These are phyloP conservation scores for Sporothrix phasma DNA, from an alignment of 2,329 filamentous ascomycete species.

Conservation along the genomic window DNA sequence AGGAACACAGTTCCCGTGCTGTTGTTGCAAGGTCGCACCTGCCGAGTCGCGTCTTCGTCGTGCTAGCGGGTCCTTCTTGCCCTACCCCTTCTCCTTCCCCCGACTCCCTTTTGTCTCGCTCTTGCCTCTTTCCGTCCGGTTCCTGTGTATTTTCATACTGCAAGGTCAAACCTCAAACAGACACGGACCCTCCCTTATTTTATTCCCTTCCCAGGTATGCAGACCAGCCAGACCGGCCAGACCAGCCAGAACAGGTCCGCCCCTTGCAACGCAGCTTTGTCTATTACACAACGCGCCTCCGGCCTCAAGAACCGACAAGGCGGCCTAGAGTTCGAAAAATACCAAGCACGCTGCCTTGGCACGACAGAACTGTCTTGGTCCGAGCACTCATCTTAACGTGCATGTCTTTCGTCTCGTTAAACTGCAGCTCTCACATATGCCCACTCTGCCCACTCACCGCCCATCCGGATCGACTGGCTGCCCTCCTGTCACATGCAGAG, in stretches of 20 bases:
- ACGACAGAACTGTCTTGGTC: not conserved
- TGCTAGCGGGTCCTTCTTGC: slow-evolving; percentile 12
- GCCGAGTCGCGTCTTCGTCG: slow-evolving; percentile 11
- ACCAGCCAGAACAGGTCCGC: not conserved
- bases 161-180: slow-evolving; percentile 7
- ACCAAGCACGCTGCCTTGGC: not conserved
- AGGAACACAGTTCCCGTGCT: not conserved
- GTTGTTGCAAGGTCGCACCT: not conserved
- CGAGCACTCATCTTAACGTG: slow-evolving; percentile 8
- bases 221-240: not conserved
- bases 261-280: not conserved
- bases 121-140: not conserved
- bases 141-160: not conserved
- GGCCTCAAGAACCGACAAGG: not conserved
- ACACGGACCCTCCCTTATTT: slow-evolving; percentile 11
- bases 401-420: not conserved
- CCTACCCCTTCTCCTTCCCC: not conserved
- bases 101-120: not conserved
- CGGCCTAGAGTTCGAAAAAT: not conserved
- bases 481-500: slow-evolving; percentile 5
- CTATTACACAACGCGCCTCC: not conserved
- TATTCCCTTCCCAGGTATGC: not conserved
- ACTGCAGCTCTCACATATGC: not conserved
- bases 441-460: not conserved
- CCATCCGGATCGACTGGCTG: not conserved